These are phyloP conservation scores for Ettlia oleoabundans DNA, from an alignment of 139 green algal genomes.

Conservation along the genomic window DNA sequence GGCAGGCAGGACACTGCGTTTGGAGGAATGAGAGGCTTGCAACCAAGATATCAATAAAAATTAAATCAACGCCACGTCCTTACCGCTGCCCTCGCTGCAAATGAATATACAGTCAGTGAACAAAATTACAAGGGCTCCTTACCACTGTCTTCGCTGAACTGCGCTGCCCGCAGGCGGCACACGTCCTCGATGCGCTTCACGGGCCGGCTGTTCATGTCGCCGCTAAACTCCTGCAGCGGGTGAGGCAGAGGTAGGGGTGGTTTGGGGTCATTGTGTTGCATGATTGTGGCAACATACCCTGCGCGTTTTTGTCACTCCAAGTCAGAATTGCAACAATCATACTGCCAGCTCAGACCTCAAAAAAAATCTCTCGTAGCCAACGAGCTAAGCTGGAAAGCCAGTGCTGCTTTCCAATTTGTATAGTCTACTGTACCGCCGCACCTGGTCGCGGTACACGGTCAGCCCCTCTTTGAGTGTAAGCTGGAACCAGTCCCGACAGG, in stretches of 20 bases:
- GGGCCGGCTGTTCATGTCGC: conserved; percentile 92
- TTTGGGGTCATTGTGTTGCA: no score
- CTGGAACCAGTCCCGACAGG: conserved; percentile 97
- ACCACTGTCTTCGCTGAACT: conserved; percentile 92
- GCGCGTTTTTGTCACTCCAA: no score
- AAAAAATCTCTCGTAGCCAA: neutral
- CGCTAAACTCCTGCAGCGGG: conserved; percentile 84
- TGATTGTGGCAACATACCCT: no score
- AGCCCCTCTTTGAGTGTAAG: conserved; percentile 98
- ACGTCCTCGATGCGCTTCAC: conserved; percentile 97
- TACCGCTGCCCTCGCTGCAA: no score
- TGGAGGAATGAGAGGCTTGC: no score
- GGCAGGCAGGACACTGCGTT: no score
- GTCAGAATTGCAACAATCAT: no score
- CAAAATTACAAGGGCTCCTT: no score
- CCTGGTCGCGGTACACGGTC: conserved; percentile 94
- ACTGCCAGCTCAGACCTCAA: neutral
- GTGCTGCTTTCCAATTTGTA: neutral
- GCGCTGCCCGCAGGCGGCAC: conserved; percentile 69
- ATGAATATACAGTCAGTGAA: no score
- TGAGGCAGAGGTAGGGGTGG: no score
- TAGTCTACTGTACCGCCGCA: neutral
- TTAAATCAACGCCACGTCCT: no score
- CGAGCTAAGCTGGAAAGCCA: neutral
- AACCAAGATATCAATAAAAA: no score